Evolutionary conservation across 352 stramenopile genomes (phyloP).

Genomic region (Phytophthora sojae): DNA sequence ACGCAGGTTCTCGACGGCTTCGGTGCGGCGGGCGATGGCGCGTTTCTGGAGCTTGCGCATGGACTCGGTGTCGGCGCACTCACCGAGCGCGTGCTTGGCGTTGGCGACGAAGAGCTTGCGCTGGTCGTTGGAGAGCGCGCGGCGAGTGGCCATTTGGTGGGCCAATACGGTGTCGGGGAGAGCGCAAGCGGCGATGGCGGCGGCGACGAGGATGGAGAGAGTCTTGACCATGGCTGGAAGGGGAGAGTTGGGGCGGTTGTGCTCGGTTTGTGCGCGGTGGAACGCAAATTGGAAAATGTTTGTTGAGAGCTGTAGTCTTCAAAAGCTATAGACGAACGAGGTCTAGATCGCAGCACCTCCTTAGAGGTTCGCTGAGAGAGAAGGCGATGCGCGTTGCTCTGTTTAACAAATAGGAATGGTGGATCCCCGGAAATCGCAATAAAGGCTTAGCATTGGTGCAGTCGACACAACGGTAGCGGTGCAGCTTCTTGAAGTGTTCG

Average conservation of each 20-base stretch:
- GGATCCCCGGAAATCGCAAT: neutral
- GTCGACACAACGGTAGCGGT: neutral
- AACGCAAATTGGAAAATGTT: too few relatives aligned
- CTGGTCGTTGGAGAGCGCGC: constrained; percentile 19
- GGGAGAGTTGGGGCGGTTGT: too few relatives aligned
- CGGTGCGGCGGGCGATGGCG: constrained; percentile 21
- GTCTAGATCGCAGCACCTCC: too few relatives aligned
- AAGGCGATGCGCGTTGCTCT: neutral
- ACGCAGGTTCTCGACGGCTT: constrained; percentile 20
- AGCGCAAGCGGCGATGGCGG: constrained; percentile 11
- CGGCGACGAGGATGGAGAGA: constrained; percentile 18
- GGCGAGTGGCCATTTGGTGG: constrained; percentile 25
- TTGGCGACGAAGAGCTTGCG: constrained; percentile 34
- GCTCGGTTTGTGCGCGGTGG: too few relatives aligned
- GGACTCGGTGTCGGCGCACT: constrained; percentile 27
- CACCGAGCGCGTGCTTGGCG: constrained; percentile 27
- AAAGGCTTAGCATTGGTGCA: neutral
- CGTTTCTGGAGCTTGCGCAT: constrained; percentile 34
- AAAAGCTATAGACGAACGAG: too few relatives aligned
- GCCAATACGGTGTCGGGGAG: constrained; percentile 15
- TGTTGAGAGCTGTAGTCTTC: too few relatives aligned
- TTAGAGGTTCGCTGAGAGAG: too few relatives aligned
- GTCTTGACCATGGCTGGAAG: constrained; percentile 26
- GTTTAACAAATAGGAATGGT: neutral
- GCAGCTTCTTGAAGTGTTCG: too few relatives aligned